These are phyloP conservation scores for Clavaria fumosa DNA, from an alignment of 768 basidiomycete genomes.

Conservation along the genomic window DNA sequence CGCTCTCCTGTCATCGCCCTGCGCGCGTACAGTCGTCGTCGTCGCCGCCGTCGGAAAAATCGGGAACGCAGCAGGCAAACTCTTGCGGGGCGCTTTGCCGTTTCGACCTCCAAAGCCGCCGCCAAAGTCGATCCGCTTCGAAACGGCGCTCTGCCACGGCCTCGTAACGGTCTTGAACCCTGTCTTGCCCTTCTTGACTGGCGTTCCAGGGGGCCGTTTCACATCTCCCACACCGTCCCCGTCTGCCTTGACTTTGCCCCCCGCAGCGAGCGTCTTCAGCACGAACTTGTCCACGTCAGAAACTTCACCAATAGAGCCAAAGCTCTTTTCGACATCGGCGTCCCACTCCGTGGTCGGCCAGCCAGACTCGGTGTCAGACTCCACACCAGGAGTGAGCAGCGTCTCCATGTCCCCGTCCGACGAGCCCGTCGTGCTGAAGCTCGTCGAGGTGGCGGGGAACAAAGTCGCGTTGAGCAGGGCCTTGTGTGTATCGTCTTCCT, in stretches of 20 bases:
- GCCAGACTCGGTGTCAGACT: slow-evolving; percentile 36
- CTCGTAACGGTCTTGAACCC: slow-evolving; percentile 40
- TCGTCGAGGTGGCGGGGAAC: slow-evolving; percentile 41
- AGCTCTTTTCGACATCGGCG: slow-evolving; percentile 24
- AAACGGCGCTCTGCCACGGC: slow-evolving; percentile 72
- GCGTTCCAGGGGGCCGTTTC: slow-evolving; percentile 66
- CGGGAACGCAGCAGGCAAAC: slow-evolving; percentile 60
- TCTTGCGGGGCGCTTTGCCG: slow-evolving; percentile 46
- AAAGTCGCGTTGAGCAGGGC: slow-evolving; percentile 17
- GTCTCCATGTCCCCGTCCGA: slow-evolving; percentile 42
- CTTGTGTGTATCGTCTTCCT: slow-evolving; percentile 13
- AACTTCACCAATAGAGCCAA: slow-evolving; percentile 17
- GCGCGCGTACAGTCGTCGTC: no score
- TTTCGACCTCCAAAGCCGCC: no score
- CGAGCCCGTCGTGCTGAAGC: slow-evolving; percentile 37
- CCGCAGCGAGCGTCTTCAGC: slow-evolving; percentile 45
- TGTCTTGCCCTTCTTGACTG: slow-evolving; percentile 61
- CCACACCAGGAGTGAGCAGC: slow-evolving; percentile 53
- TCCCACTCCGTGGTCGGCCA: no score
- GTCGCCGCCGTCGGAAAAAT: no score
- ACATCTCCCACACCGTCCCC: slow-evolving; percentile 10
- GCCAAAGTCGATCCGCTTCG: slow-evolving; percentile 44
- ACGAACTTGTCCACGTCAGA: slow-evolving; percentile 57
- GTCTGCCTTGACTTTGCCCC: slow-evolving; percentile 26
- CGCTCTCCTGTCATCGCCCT: no score